A percentile compares a stretch with the other conserved stretches of the same genome.
phyloP scores from a whole-genome alignment of 148 eudicot species.

The Dianthus caryophyllus region DNA sequence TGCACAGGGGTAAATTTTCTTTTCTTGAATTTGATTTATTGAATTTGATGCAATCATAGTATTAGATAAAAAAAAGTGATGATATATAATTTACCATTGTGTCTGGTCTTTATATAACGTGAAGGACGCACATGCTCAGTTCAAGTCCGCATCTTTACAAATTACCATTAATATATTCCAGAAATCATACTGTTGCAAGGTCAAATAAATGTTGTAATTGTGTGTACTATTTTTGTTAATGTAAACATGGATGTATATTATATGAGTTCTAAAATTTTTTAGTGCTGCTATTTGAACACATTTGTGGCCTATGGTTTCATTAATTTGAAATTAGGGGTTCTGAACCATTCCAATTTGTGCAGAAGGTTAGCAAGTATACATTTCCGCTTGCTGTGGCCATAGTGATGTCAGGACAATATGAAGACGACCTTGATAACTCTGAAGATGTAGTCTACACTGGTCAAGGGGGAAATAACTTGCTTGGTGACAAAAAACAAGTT shows the following conservation, averaged over 20 bases:
- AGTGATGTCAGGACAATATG: conserved; percentile 46
- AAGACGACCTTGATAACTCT: conserved; percentile 43
- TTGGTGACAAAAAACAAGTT: conserved; percentile 38
- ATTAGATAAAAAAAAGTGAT: no score
- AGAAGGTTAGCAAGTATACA: conserved; percentile 28
- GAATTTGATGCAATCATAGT: no score
- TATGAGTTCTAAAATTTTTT: neutral
- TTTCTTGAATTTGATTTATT: no score
- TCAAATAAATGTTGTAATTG: no score
- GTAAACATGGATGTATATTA: neutral
- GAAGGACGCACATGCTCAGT: no score
- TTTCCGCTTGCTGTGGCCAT: conserved; percentile 44
- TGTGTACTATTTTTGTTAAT: neutral
- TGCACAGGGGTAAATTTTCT: no score
- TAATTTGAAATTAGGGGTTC: no score
- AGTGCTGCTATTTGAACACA: neutral
- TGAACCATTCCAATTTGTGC: conserved; percentile 16
- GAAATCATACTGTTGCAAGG: neutral
- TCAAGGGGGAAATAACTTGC: conserved; percentile 43
- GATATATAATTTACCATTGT: no score
- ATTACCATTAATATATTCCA: no score
- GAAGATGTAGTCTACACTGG: conserved; percentile 46
- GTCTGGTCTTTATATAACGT: no score
- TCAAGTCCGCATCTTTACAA: no score
- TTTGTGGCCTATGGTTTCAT: neutral